Evolutionary conservation across 441 rosid species (phyloP).

Genomic region (Aquilaria agallochum): DNA sequence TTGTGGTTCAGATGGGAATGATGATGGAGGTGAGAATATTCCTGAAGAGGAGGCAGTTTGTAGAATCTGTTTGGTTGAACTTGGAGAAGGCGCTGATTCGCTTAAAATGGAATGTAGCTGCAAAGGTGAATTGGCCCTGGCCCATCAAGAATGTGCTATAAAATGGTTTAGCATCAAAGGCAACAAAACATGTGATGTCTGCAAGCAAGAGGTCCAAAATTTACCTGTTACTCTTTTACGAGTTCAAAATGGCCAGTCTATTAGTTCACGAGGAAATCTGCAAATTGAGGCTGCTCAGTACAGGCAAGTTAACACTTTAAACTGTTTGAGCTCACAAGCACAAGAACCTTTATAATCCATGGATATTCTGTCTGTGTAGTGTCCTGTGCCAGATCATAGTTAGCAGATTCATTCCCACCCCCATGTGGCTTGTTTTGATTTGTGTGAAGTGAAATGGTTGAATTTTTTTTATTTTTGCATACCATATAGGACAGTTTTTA

Average conservation of each 20-base stretch:
- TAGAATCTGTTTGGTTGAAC: conserved; percentile 64
- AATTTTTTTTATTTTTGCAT: too few species aligned
- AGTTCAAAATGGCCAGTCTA: conserved; percentile 39
- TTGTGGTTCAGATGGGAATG: conserved; percentile 56
- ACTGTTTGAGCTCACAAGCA: too few species aligned
- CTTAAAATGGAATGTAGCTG: conserved; percentile 87
- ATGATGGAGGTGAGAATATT: conserved; percentile 53
- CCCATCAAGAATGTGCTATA: conserved; percentile 71
- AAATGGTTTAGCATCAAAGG: conserved; percentile 90
- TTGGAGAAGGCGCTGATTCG: conserved; percentile 65
- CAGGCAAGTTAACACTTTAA: conserved; percentile 37
- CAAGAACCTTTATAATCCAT: too few species aligned
- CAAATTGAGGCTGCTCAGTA: conserved; percentile 29
- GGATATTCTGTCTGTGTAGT: too few species aligned
- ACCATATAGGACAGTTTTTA: too few species aligned
- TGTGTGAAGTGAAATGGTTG: too few species aligned
- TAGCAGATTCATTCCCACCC: too few species aligned
- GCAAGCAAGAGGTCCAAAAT: conserved; percentile 71
- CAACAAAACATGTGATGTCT: conserved; percentile 76
- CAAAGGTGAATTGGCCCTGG: conserved; percentile 76
- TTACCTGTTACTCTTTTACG: conserved; percentile 75
- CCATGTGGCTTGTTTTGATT: too few species aligned
- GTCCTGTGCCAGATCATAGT: too few species aligned
- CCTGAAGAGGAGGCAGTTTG: conserved; percentile 77
- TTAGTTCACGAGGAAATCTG: conserved; percentile 24